Evolutionary conservation across 2,329 filamentous ascomycete species (phyloP), one percentile per base, ranked within the genome.

Genomic region (Lithohypha guttulata): DNA sequence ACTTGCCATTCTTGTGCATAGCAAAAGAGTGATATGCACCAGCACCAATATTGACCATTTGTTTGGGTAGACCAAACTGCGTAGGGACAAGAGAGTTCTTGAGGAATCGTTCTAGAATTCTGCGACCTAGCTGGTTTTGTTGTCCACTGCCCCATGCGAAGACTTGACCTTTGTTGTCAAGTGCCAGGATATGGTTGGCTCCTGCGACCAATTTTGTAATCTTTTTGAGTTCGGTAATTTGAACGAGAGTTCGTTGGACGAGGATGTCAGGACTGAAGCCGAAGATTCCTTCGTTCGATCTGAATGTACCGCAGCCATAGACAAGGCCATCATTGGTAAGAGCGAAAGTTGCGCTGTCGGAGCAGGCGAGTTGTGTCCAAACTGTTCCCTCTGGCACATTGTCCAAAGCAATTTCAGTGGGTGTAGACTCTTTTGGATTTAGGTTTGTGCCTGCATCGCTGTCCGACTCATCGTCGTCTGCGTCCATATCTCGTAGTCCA

Each of bases 1-100:
- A 79, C 20, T 73, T 69, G 26, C 78, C 78, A 45, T 76, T 72
- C 32, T 46, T 40, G 51, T 73, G 71, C 34, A 85, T 71, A 34
- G 80, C 81, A 52, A 93, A 89, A 51, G 78, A 82, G 65, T 93
- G 84, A 61, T 87, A 89, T 10, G 79, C 75, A 30, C 85, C 85
- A 39, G 77, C 79, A 19, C 73, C 71, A 42, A 82, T 71, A 61
- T 64, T 64, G 31, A 78, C 70, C 43, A 64, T 61, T 47, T 67
- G 65, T 48, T 64, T 66, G 25, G 69, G 65, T 22, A 76, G 64
- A 29, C 70, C 68, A 43, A 75, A 66, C 45, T 65, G 64, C 43
- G 61, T 65, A 1, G 73, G 73, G 9, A 62, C 54, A 9, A 75
- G 61, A 23, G 61, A 63, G 45, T 69, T 61, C 27, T 57, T 56